Evolutionary conservation across 2,329 filamentous ascomycete genomes (phyloP), one percentile per base, ranked within the genome.

Genomic region (Penicillium digitatum): DNA sequence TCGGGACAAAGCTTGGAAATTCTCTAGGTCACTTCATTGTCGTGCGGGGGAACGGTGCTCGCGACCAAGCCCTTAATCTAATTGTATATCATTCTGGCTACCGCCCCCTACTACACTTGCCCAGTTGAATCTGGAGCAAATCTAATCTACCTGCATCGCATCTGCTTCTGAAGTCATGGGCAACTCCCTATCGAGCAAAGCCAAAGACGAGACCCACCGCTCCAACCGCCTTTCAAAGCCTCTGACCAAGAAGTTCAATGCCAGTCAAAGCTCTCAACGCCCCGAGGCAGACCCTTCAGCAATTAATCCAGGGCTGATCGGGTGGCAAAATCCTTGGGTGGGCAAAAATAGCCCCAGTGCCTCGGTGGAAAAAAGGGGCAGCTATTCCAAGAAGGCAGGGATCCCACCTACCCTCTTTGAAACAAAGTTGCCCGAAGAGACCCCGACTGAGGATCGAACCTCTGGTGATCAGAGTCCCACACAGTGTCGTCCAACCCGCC

Each of bases 201-300:
- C 58, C 50, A 69, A 63, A 62, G 62, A 68, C 49, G 69, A 72
- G 50, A 66, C 64, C 40, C 67, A 67, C 54, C 67, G 63, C 50
- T 65, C 66, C 27, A 74, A 72, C 48, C 70, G 71, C 52, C 61
- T 74, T 34, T 73, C 72, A 37, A 75, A 74, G 44, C 69, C 72
- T 29, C 62, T 66, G n/a, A 67, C 67, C 12, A 71, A 65, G 42
- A 62, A 61, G 40, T 42, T 62, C 20, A 54, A 42, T 46, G 47
- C 55, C 18, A 57, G 48, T 27, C 47, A 59, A 22, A 61, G 51
- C 45, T 48, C 59, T 20, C 54, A 64, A n/a, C 52, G 29, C 5
- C n/a, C 45, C 5, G 49, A 58, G 26, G 31, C 48, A 20, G 58
- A 64, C 27, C 20, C 34, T 20, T 39, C 50, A 20, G 48, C 56